Percentiles rank a stretch among this genome's conserved stretches.
Conservation (phyloP, 768 basidiomycete species). For the Tephrocybe rancida region DNA sequence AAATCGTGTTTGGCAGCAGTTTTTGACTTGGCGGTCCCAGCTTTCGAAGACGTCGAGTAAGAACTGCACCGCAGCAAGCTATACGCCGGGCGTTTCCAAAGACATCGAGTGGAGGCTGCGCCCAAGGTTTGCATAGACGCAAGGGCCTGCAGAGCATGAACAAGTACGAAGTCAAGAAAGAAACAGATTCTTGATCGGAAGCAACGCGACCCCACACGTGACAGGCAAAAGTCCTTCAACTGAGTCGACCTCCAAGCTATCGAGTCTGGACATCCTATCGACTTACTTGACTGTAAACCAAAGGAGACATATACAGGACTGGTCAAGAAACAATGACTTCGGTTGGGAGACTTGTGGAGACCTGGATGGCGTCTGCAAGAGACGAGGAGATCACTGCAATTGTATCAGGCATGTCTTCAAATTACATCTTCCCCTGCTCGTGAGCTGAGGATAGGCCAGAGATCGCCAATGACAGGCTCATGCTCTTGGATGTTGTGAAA, state of each 20-base stretch:
- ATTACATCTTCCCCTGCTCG: conserved; percentile 1
- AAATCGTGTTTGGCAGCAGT: conserved; percentile 15
- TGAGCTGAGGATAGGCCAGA: conserved; percentile 28
- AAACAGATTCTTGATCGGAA: background rate
- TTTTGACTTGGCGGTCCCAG: conserved; percentile 12
- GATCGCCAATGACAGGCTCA: conserved; percentile 53
- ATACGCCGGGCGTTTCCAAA: conserved; percentile 25
- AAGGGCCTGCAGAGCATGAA: conserved; percentile 22
- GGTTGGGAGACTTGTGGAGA: conserved; percentile 56
- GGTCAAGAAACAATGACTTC: conserved; percentile 29
- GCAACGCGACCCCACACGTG: conserved; percentile 13
- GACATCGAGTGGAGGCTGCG: conserved; percentile 32
- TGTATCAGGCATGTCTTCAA: conserved; percentile 53
- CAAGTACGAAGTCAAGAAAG: background rate
- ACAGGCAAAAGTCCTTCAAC: background rate
- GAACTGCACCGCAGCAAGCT: conserved; percentile 21
- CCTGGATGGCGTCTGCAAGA: conserved; percentile 70
- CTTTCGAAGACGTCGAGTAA: conserved; percentile 20
- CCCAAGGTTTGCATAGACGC: conserved; percentile 39
- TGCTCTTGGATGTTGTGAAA: conserved; percentile 81
- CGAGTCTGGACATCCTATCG: background rate
- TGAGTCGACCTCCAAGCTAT: too few species aligned
- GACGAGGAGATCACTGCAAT: conserved; percentile 62
- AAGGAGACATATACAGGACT: background rate
- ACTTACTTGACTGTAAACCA: background rate